These are phyloP conservation scores for Cercospora zeina DNA, from an alignment of 2,329 filamentous ascomycete species.

Conservation along the genomic window DNA sequence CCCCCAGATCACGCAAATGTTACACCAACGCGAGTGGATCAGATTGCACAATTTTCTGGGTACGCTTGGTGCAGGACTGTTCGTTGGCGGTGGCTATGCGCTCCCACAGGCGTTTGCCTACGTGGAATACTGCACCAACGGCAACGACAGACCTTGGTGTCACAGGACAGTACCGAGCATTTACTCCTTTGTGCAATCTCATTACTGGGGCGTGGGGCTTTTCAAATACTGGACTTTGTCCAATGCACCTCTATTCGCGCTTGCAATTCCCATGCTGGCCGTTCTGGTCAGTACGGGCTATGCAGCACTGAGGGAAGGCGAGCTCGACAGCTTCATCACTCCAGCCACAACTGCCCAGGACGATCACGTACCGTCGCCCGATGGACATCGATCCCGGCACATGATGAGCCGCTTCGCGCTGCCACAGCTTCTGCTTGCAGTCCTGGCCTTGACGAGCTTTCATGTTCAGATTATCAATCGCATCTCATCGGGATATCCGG, in stretches of 20 bases:
- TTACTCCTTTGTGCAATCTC: constrained; percentile 81
- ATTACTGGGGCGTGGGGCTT: constrained; percentile 91
- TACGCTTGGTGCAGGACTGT: constrained; percentile 65
- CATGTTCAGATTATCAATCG: constrained; percentile 94
- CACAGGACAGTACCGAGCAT: constrained; percentile 72
- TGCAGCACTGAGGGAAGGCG: neutral
- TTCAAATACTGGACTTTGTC: constrained; percentile 85
- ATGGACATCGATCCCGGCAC: constrained; percentile 25
- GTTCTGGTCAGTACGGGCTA: constrained; percentile 64
- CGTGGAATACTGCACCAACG: constrained; percentile 62
- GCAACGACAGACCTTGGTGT: constrained; percentile 69
- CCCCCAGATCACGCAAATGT: constrained; percentile 45
- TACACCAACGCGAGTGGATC: constrained; percentile 26
- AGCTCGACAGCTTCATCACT: constrained; percentile 5
- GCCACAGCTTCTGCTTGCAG: constrained; percentile 69
- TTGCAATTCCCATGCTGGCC: constrained; percentile 75
- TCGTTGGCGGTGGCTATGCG: constrained; percentile 66
- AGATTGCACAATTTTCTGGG: constrained; percentile 24
- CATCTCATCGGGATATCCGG: constrained; percentile 80
- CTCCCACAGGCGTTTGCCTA: constrained; percentile 77
- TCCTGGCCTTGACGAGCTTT: constrained; percentile 73
- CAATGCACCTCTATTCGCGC: constrained; percentile 82
- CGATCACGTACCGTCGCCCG: neutral
- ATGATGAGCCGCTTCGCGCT: constrained; percentile 62
- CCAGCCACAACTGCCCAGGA: neutral